Conservation (phyloP, 257 asterid genomes). For the Solanum pimpinellifolium region DNA sequence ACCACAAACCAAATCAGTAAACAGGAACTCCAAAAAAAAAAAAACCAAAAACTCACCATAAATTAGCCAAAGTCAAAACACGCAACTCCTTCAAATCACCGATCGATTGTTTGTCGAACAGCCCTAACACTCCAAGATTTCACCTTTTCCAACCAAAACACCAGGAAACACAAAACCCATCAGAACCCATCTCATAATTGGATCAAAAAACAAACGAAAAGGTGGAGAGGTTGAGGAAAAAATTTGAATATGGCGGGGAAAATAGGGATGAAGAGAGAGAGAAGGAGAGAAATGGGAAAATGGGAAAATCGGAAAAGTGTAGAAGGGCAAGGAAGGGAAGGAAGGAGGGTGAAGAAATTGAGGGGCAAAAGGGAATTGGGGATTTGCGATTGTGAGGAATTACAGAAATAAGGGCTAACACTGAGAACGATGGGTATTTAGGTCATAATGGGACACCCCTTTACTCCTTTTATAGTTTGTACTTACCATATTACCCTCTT, state of each 20-base stretch:
- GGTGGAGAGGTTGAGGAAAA: not conserved
- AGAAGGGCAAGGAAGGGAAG: slow-evolving; percentile 17
- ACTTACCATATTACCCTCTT: slow-evolving; percentile 68
- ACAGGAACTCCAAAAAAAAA: not conserved
- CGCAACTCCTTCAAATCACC: slow-evolving; percentile 11
- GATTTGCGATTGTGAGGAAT: slow-evolving; percentile 21
- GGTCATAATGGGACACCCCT: slow-evolving; percentile 50
- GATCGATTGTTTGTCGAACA: slow-evolving; percentile 8
- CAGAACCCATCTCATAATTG: not conserved
- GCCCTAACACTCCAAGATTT: not conserved
- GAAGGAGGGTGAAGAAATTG: slow-evolving; percentile 39
- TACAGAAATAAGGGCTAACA: slow-evolving; percentile 15
- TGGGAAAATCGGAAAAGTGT: slow-evolving; percentile 10
- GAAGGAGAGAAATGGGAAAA: not conserved
- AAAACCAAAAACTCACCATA: not conserved
- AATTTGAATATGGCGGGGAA: slow-evolving; percentile 30
- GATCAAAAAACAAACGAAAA: not conserved
- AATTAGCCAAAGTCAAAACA: not conserved
- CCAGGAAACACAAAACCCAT: not conserved
- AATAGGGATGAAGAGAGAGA: not conserved
- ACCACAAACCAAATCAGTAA: not conserved
- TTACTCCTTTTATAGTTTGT: slow-evolving; percentile 7
- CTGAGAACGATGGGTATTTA: slow-evolving; percentile 81
- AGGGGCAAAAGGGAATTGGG: slow-evolving; percentile 71
- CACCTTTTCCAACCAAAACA: not conserved